Percentiles rank a stretch among this genome's conserved stretches.
Conservation (phyloP, 257 asterid genomes). For the Nicotiana sylvestris region DNA sequence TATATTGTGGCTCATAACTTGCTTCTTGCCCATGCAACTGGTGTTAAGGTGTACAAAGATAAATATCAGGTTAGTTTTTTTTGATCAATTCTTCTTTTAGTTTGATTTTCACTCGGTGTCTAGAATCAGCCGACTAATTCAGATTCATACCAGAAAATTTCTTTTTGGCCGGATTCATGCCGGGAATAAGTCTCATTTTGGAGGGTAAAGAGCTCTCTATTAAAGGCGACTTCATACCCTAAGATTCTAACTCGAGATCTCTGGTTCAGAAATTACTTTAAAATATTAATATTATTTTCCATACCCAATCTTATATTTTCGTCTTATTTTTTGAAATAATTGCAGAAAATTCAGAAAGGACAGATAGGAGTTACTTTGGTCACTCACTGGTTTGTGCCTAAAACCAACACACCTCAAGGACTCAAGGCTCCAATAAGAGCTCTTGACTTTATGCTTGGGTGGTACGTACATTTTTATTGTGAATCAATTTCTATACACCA, state of each 20-base stretch:
- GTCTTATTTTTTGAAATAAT: background rate
- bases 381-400: slow-evolving; percentile 25
- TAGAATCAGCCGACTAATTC: too few relatives aligned
- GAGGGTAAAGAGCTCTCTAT: too few relatives aligned
- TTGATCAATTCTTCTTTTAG: background rate
- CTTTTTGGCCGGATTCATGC: too few relatives aligned
- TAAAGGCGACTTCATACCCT: too few relatives aligned
- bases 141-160: too few relatives aligned
- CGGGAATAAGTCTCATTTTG: too few relatives aligned
- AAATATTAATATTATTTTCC: too few relatives aligned
- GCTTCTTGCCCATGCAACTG: slow-evolving; percentile 33
- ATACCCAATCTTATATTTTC: too few relatives aligned
- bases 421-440: slow-evolving; percentile 21
- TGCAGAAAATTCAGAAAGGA: slow-evolving; percentile 22
- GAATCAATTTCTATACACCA: too few relatives aligned
- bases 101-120: background rate
- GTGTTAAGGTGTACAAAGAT: slow-evolving; percentile 15
- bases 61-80: slow-evolving; percentile 21
- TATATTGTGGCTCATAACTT: slow-evolving; percentile 28
- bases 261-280: too few relatives aligned
- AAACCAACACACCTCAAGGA: slow-evolving; percentile 16
- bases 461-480: background rate
- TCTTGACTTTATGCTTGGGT: slow-evolving; percentile 27
- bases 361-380: slow-evolving; percentile 22
- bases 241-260: too few relatives aligned